These are phyloP conservation scores for Cladosporium sp. DNA, from an alignment of 2,329 filamentous ascomycete species.

Conservation along the genomic window DNA sequence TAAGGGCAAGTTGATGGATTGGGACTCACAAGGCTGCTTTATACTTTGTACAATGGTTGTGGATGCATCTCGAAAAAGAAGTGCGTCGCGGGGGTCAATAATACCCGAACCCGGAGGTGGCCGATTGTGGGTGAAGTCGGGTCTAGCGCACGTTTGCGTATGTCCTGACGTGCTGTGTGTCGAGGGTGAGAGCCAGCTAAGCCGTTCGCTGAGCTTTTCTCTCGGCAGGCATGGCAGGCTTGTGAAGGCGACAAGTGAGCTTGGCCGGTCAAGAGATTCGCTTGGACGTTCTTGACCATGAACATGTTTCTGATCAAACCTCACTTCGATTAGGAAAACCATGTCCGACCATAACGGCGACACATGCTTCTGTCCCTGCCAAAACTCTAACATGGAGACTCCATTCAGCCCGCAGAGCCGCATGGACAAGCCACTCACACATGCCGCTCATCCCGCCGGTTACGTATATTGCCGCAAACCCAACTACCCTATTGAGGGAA, in stretches of 20 bases:
- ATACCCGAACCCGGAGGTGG: not conserved
- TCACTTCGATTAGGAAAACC: not conserved
- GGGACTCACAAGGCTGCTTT: not conserved
- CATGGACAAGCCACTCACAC: not conserved
- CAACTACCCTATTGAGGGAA: constrained; percentile 7
- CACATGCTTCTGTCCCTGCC: not conserved
- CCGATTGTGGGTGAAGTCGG: not conserved
- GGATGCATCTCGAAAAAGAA: not conserved
- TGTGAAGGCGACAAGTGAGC: constrained; percentile 8
- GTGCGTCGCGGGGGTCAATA: not conserved
- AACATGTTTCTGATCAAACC: not conserved
- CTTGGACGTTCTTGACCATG: not conserved
- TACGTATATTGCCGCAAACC: not conserved
- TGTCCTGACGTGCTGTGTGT: not conserved
- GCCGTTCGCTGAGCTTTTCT: constrained; percentile 2
- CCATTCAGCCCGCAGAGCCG: not conserved
- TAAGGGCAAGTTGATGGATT: no score
- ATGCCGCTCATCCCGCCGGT: not conserved
- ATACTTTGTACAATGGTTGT: not conserved
- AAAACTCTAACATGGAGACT: not conserved
- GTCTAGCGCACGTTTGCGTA: constrained; percentile 1
- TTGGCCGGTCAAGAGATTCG: constrained; percentile 9
- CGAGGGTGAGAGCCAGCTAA: not conserved
- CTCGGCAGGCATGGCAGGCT: constrained; percentile 9
- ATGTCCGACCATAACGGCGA: no score